Percentiles rank a stretch among this genome's conserved stretches.
Conservation (phyloP, 768 basidiomycete genomes). For the Filobasidium wieringae region DNA sequence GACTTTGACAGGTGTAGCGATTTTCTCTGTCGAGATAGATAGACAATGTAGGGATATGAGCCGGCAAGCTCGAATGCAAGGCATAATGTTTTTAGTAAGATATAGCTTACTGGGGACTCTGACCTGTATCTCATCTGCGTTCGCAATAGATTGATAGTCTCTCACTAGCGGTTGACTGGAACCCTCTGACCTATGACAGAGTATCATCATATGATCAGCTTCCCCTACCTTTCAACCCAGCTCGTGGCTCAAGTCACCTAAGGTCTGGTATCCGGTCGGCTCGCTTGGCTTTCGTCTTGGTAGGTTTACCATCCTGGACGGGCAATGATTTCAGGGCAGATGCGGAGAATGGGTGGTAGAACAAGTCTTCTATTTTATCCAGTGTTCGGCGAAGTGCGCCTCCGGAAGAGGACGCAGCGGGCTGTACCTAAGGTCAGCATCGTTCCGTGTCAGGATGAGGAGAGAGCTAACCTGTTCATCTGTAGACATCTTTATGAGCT, state of each 20-base stretch:
- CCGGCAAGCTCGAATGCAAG: no score
- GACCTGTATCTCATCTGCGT: constrained; percentile 8
- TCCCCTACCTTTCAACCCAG: background rate
- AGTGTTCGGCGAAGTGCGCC: background rate
- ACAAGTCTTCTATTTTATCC: constrained; percentile 9
- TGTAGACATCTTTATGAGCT: no score
- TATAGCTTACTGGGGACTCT: constrained; percentile 26
- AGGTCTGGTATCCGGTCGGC: constrained; percentile 36
- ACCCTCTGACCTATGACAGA: background rate
- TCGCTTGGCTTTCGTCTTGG: constrained; percentile 31
- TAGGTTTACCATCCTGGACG: constrained; percentile 14
- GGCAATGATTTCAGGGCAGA: constrained; percentile 27
- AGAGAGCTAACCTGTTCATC: no score
- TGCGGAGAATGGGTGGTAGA: constrained; percentile 25
- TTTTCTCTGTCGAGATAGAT: constrained; percentile 22
- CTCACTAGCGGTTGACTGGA: constrained; percentile 3
- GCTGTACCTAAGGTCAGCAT: no score
- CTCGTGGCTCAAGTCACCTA: constrained; percentile 12
- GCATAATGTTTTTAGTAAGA: background rate
- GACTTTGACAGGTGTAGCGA: constrained; percentile 51
- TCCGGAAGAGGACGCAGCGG: no score
- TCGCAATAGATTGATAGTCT: constrained; percentile 31
- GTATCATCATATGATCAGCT: background rate
- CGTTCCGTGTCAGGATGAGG: no score
- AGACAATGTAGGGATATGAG: background rate